Base-by-base conservation (phyloP, 2,329 filamentous ascomycete genomes). In the Colletotrichum shisoi region DNA sequence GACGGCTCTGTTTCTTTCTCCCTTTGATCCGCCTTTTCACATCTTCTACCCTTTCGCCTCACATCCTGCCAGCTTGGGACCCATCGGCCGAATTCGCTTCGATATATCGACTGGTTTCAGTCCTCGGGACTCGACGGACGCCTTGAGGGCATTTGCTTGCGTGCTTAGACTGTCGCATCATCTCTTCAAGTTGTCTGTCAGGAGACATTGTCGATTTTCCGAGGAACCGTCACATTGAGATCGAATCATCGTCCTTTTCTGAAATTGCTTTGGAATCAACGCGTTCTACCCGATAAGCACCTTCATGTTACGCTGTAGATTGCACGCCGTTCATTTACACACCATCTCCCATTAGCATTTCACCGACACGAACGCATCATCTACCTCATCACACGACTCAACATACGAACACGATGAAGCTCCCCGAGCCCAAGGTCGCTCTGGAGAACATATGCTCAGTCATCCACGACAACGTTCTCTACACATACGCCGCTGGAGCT, bases 401-500 rank as follows among this genome's bases (percentile, higher is more conserved):
- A 58, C 27, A 46, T n/a, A 54, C 53, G 45, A 44, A 57, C 54
- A 65, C 69, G 73, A 96, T 96, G 93, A 81, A 88, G 74, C 82
- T 90, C 63, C 92, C 93, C 56, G 80, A 87, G 74, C 93, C 93
- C 59, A 81, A 85, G 60, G 84, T 88, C 75, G 82, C 89, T 70
- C 81, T 97, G 76, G 86, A 88, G 77, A 88, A 89, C 78, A 89
- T 92, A 74, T 98, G 94, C 79, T 93, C 93, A 65, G 87, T 91
- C 74, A 85, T 97, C 69, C 84, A 92, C 81, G 84, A 93, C 75
- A 89, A 93, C 77, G 93, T 89, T 13, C 87, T 98, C 60, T 98
- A 96, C 80, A 89, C 91, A 52, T 96, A 92, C 77, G 92, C 92
- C 6, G 79, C 87, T 9, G 79, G 86, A 53, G 91, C 88, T 34